Base-by-base conservation (phyloP, 805 yeast genomes). In the Cyberlindnera galapagoensis region DNA sequence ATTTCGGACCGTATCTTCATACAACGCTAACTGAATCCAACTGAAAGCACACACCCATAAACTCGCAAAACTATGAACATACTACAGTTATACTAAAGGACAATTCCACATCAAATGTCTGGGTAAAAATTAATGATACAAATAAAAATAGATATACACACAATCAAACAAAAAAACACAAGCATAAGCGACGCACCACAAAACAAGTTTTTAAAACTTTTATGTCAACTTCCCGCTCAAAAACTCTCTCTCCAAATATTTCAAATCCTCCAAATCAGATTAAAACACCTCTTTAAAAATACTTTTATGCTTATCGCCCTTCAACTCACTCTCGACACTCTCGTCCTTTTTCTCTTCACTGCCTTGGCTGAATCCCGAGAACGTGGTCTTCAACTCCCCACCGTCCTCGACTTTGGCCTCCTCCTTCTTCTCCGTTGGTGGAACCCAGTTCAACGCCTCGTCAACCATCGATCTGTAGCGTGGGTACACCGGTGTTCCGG, bases 331-430 rank as follows among this genome's bases (percentile, higher is more conserved):
- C 23, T 34, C 36, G n/a, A 42, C 44, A 24, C 40, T 41, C 21
- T 36, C 38, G 18, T 44, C 51, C 28, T 42, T 49, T 26, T 43
- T 51, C 21, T 46, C 54, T 13, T 40, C 56, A 6, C 70, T 65
- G 18, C 70, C 71, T 46, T 66, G 71, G n/a, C 66, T 60, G 44
- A 66, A 66, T 4, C 66, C 67, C 17, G 65, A 54, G 39, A 66
- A 66, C 3, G 68, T 63, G 30, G 52, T 47, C 34, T 49, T 47
- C 30, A 51, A 36, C 20, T 49, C 56, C 30, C 46, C 44, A 17
- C 43, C 46, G 24, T 43, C 46, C 18, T 15, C 33, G 12, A 24
- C 38, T 9, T 19, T 33, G 4, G 31, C 35, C n/a, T 34, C 30
- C 18, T 34, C 36, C 7, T 25, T 21, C 27, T 13, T 31, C 20